A percentile compares a stretch with the other conserved stretches of the same genome.
Evolutionary conservation across 2,329 filamentous ascomycete species (phyloP).

Genomic region (Monosporascus sp.): DNA sequence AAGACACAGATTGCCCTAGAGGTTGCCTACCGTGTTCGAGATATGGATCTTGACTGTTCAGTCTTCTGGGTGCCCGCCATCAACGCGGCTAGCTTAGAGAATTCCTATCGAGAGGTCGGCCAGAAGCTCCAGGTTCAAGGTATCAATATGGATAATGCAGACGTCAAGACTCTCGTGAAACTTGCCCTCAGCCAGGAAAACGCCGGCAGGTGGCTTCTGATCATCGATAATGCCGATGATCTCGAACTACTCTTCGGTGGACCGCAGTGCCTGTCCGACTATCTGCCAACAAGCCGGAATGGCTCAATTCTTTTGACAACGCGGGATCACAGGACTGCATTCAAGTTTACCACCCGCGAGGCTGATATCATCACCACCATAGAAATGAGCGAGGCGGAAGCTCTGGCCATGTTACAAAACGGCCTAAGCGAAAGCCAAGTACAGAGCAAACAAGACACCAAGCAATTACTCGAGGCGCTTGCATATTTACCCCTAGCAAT

Average conservation of each 20-base stretch:
- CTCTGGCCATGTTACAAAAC: too few species aligned
- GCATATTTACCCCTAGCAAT: too few species aligned
- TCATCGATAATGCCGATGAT: conserved; percentile 42
- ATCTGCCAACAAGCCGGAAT: too few species aligned
- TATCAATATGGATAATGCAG: conserved; percentile 23
- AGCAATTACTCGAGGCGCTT: too few species aligned
- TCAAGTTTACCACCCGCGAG: too few species aligned
- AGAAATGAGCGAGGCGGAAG: too few species aligned
- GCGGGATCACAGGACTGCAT: too few species aligned
- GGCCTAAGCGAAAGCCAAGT: too few species aligned
- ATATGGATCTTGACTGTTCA: conserved; percentile 23
- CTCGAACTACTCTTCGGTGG: conserved; percentile 19
- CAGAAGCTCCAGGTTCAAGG: conserved; percentile 19
- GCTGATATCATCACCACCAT: too few species aligned
- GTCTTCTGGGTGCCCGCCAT: conserved; percentile 36
- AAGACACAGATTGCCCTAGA: conserved; percentile 36
- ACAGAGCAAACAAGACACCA: too few species aligned
- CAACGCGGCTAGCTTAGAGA: conserved; percentile 23
- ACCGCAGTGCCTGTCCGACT: too few species aligned
- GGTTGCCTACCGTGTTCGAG: conserved; percentile 21
- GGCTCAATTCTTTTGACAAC: too few species aligned
- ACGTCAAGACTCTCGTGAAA: conserved; percentile 32
- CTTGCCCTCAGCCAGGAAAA: conserved; percentile 19
- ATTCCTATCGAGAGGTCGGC: conserved; percentile 30
- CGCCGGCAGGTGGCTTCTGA: conserved; percentile 32